Evolutionary conservation across 176 grass and related monocot species (phyloP), one percentile per base, ranked within the genome.

Genomic region (Carex pumila): DNA sequence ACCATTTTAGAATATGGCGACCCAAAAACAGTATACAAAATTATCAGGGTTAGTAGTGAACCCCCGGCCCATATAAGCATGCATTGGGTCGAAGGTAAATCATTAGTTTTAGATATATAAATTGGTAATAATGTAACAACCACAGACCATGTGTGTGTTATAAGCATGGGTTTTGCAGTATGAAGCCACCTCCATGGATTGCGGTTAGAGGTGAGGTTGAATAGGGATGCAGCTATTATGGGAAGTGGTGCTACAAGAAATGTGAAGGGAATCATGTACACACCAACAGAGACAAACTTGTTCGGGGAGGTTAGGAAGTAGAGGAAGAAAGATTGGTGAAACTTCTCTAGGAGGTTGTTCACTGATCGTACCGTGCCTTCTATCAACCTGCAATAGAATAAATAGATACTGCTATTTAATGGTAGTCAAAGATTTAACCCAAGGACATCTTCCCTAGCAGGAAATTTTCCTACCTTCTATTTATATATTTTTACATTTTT

Each of bases 321-420:
- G 17, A 98, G 88, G 88, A 98, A 98, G 92, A 98, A 95, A 0
- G 95, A 98, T 77, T 98, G 95, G 83, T 98, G 95, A 84, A 98
- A 98, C 85, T 98, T 98, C 80, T 98, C 95, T 1, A 98, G 89
- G 45, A 98, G 89, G 72, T 98, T 98, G 62, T 98, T 98, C 65
- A 95, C 91, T 61, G 95, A 98, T 10, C 84, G 92, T 31, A 93
- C 83, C 10, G 92, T 91, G 55, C 92, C 95, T 98, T 98, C 95
- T 59, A 94, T 87, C 85, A 98, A 90, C 85, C 94, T 97, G 90
- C 85, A 97, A 66, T 29, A 89, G 52, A 56, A 57, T 21, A 34
- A 78, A 11, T 55, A 57, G 21, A 22, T 14, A 57, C 68, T 17
- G 7, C 53, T 57, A 31, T 57, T 30, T 78, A 29, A 57, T 78